A percentile compares a stretch with the other conserved stretches of the same genome.
phyloP scores from a whole-genome alignment of 371 early-diverging fungal species.

The Saksenaea oblongispora region DNA sequence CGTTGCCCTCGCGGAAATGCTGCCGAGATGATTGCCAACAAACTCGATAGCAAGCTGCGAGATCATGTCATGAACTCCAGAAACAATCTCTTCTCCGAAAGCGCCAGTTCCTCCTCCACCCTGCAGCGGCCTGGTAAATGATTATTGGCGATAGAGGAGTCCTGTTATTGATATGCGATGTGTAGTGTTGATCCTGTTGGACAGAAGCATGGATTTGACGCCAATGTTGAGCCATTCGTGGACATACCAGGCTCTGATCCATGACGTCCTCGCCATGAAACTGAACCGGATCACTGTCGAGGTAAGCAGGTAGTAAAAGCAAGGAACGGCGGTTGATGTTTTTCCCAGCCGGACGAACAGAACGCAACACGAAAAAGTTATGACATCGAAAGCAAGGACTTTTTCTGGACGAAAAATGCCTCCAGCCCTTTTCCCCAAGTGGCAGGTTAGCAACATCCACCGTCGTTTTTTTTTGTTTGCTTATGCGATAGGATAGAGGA shows the following conservation, averaged over 20 bases:
- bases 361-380: slow-evolving; percentile 76
- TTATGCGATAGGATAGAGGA: slow-evolving; percentile 56
- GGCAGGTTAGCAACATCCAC: slow-evolving; percentile 60
- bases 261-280: slow-evolving; percentile 93
- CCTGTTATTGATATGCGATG: background rate
- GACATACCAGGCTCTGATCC: slow-evolving; percentile 97
- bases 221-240: slow-evolving; percentile 97
- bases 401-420: slow-evolving; percentile 94
- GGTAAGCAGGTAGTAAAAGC: slow-evolving; percentile 11
- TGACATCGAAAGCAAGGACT: slow-evolving; percentile 90
- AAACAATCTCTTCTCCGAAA: slow-evolving; percentile 77
- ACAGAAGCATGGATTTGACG: slow-evolving; percentile 94
- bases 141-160: background rate
- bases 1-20: slow-evolving; percentile 89
- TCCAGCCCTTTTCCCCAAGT: slow-evolving; percentile 97
- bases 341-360: slow-evolving; percentile 65
- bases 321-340: background rate
- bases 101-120: slow-evolving; percentile 29
- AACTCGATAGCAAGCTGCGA: slow-evolving; percentile 85
- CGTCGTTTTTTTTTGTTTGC: background rate
- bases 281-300: slow-evolving; percentile 80
- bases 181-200: slow-evolving; percentile 87
- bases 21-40: slow-evolving; percentile 90
- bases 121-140: slow-evolving; percentile 54
- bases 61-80: slow-evolving; percentile 88